These are phyloP conservation scores for Daldinia caldariorum DNA, from an alignment of 495 filamentous ascomycete species.

Conservation along the genomic window DNA sequence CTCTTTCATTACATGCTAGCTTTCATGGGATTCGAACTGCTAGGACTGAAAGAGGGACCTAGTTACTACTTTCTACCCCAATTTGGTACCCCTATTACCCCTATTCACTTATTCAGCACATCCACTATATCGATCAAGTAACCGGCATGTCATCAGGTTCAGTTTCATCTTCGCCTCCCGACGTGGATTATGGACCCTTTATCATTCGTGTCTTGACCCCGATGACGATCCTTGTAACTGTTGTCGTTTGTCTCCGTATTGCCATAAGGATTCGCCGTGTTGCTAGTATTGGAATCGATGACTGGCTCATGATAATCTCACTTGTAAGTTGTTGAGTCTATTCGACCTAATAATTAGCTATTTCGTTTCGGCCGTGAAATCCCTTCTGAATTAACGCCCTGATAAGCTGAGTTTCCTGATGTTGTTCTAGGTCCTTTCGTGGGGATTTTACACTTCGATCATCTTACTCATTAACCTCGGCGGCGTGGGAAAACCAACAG, in stretches of 20 bases:
- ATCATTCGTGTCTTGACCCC: neutral
- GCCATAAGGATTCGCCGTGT: neutral
- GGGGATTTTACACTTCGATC: neutral
- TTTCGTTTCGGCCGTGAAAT: too few species aligned
- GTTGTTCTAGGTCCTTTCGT: constrained; percentile 1
- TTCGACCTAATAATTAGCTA: neutral
- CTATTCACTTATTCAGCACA: neutral
- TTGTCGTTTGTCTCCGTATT: neutral
- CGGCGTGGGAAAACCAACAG: neutral
- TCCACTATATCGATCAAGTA: neutral
- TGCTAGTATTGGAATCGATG: neutral
- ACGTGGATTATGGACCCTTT: neutral
- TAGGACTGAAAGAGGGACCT: neutral
- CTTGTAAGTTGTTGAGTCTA: neutral
- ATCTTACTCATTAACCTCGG: neutral
- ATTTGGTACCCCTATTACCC: neutral
- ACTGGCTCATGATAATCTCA: neutral
- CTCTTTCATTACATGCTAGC: neutral
- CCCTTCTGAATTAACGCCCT: neutral
- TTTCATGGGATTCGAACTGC: too few species aligned
- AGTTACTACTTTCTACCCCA: too few species aligned
- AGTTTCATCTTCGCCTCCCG: neutral
- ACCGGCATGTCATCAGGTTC: neutral
- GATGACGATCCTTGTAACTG: neutral
- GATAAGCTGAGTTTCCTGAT: neutral